Base-by-base conservation (phyloP, 2,329 filamentous ascomycete genomes). In the Fragosphaeria purpurea region DNA sequence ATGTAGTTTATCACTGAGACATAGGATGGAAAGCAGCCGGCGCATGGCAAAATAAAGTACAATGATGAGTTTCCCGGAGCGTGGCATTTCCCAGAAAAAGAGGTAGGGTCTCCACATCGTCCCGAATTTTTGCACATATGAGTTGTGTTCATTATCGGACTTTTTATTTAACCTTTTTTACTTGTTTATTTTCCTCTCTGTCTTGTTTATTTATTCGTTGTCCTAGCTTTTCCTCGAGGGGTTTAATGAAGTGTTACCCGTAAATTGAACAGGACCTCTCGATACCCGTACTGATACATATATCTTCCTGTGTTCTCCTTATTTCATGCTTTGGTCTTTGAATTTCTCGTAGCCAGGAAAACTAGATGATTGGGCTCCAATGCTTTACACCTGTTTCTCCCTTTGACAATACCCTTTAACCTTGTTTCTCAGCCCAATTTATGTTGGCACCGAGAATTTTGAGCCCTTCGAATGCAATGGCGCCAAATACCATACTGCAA, bases 41-140 rank as follows among this genome's bases (percentile, higher is more conserved):
- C 30, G 47, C 47, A 50, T 50, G 47, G 47, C 41, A 50, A 45
- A 45, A 50, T 41, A 41, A 45, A 45, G 42, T 44, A 43, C 12
- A 44, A 39, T n/a, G 42, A n/a, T 38, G 40, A 31, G 47, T 31
- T 50, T 45, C 47, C 47, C 47, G 42, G 47, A 50, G 47, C 45
- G 12, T 41, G 47, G 47, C 41, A 43, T 22, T 44, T 42, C 33
- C 8, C n/a, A 39, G 33, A 32, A 33, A 42, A 40, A 11, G 13
- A 39, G n/a, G 32, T 11, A 10, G 35, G 34, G 46, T 37, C 35
- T 37, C 11, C 35, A 7, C 7, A 37, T 7, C 7, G 35, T 37
- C 11, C 7, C 35, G 7, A 7, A 7, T 37, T 37, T 37, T 37
- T 37, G 7, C 35, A 11, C 7, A 11, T 7, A 7, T 11, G 35